Evolutionary conservation across 2,329 filamentous ascomycete species (phyloP).

Genomic region (Elsinoe ampelina): DNA sequence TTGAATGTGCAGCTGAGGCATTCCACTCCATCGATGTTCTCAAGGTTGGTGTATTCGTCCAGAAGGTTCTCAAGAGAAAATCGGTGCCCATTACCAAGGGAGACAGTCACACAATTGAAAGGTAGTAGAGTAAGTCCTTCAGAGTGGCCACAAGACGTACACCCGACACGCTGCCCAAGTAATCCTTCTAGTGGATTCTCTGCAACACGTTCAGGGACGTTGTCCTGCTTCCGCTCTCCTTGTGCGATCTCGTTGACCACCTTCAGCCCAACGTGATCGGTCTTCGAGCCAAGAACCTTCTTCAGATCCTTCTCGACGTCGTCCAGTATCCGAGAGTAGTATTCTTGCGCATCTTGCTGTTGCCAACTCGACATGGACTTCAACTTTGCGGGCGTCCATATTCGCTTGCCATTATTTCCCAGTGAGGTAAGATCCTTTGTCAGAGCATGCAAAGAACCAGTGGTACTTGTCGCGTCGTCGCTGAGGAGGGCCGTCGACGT

Average conservation of each 20-base stretch:
- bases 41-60: constrained; percentile 74
- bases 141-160: constrained; percentile 73
- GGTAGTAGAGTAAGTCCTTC: constrained; percentile 84
- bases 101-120: constrained; percentile 88
- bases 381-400: constrained; percentile 73
- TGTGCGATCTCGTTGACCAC: constrained; percentile 10
- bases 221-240: background rate
- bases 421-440: constrained; percentile 61
- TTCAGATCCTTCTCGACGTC: constrained; percentile 46
- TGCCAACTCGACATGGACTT: constrained; percentile 94
- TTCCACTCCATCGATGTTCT: constrained; percentile 80
- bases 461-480: constrained; percentile 33
- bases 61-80: constrained; percentile 72
- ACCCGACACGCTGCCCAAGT: constrained; percentile 79
- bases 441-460: constrained; percentile 52
- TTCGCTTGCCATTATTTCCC: constrained; percentile 60
- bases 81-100: constrained; percentile 55
- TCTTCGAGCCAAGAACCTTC: constrained; percentile 24
- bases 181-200: constrained; percentile 77
- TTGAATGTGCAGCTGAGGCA: constrained; percentile 84
- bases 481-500: constrained; percentile 22
- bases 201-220: constrained; percentile 25
- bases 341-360: constrained; percentile 96
- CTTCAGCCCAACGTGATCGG: constrained; percentile 9
- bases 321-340: constrained; percentile 68